phyloP scores from a whole-genome alignment of 2,329 filamentous ascomycete genomes.

The Phyllosticta ampelicida region DNA sequence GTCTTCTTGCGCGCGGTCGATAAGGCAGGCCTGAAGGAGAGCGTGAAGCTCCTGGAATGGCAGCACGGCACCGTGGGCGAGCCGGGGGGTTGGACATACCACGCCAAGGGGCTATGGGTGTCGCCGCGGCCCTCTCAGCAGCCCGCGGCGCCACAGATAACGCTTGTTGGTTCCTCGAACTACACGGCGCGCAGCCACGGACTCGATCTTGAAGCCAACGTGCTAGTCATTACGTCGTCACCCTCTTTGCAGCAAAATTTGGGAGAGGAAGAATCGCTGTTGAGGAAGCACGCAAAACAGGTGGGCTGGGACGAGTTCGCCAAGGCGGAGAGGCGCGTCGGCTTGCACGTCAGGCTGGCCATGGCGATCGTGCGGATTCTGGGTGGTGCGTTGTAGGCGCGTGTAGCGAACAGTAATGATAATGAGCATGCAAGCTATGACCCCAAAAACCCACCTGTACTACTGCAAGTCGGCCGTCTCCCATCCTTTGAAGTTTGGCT shows the following conservation, averaged over 20 bases:
- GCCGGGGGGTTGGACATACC: slow-evolving; percentile 88
- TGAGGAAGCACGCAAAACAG: slow-evolving; percentile 61
- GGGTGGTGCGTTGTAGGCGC: slow-evolving; percentile 85
- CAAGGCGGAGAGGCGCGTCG: slow-evolving; percentile 70
- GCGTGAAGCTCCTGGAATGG: slow-evolving; percentile 79
- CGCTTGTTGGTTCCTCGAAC: slow-evolving; percentile 82
- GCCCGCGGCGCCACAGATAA: slow-evolving; percentile 60
- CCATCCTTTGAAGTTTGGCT: too few relatives aligned
- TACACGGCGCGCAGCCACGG: slow-evolving; percentile 92
- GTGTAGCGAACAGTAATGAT: too few relatives aligned
- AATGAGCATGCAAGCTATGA: too few relatives aligned
- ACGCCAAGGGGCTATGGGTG: slow-evolving; percentile 93
- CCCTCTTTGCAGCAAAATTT: slow-evolving; percentile 58
- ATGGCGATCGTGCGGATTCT: slow-evolving; percentile 90
- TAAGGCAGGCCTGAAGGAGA: slow-evolving; percentile 41
- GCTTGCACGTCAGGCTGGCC: slow-evolving; percentile 71
- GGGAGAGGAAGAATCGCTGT: slow-evolving; percentile 68
- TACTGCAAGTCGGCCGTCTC: too few relatives aligned
- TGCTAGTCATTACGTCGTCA: slow-evolving; percentile 73
- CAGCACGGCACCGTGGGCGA: slow-evolving; percentile 68
- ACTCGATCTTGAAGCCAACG: slow-evolving; percentile 82
- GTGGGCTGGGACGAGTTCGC: slow-evolving; percentile 71
- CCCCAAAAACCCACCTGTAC: too few relatives aligned
- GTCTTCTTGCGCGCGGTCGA: slow-evolving; percentile 61
- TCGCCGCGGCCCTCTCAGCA: slow-evolving; percentile 44